Base-by-base conservation (phyloP, 192 early-diverging fungal species). In the Phycomyces blakesleeanus region DNA sequence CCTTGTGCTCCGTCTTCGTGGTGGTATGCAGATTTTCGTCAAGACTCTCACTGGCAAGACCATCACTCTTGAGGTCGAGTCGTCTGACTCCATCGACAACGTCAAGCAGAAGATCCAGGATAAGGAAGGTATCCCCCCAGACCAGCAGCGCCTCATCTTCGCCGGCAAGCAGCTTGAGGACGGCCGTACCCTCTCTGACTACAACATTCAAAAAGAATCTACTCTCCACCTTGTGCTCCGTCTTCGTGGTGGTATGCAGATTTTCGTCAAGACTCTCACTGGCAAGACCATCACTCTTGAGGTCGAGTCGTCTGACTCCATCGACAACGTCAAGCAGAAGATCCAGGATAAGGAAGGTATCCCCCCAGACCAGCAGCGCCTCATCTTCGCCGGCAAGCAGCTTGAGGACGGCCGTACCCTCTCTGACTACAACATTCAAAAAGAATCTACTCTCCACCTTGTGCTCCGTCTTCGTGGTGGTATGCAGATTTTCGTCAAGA, bases 311-410 rank as follows among this genome's bases (percentile, higher is more conserved):
- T 81, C 78, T 15, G 88, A 90, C 69, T 80, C 76, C 55, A 89
- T 93, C 62, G 89, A 91, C 27, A 84, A 88, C 55, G 87, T 92
- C 65, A 92, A 92, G 84, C 65, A 74, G 57, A 95, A 96, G 87
- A 94, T 96, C 78, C 93, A 94, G 81, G 92, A 96, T 84, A 94
- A 96, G 88, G 93, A 96, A 79, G 93, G 88, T 80, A 91, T 89
- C 50, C 90, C 89, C 22, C 89, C 89, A 57, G 89, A 91, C 64
- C 89, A 91, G 78, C 89, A 90, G 76, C 83, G 88, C 52, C 78
- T 90, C 10, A 89, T 90, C 55, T 91, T 90, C 51, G 89, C 89
- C 47, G 89, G 89, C 56, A 89, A 91, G 79, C 89, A 91, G 77
- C 84, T 91, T 42, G 88, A 91, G 63, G 89, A 91, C 57, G 88